Evolutionary conservation across 345 rosid species (phyloP).

Genomic region (Reutealis trisperma): DNA sequence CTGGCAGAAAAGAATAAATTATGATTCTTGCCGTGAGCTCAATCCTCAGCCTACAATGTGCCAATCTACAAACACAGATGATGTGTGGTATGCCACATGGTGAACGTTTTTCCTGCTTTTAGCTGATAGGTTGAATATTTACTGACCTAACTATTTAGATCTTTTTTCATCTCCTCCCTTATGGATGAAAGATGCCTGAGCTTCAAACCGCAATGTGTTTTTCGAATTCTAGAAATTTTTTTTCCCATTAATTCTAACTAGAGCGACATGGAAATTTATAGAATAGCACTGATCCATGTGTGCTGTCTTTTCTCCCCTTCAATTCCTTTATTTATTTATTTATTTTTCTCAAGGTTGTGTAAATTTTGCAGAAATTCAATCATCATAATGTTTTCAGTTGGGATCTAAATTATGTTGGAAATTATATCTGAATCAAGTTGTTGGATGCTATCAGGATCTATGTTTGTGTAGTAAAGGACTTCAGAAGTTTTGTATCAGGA

Average conservation of each 20-base stretch:
- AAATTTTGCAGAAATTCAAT: too few relatives aligned
- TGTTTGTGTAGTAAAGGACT: background rate
- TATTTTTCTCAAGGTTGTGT: too few relatives aligned
- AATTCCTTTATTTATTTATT: background rate
- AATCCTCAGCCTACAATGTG: constrained; percentile 24
- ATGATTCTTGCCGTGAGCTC: constrained; percentile 21
- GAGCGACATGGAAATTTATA: background rate
- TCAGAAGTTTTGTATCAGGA: background rate
- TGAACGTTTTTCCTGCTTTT: background rate
- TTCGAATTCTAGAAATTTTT: background rate
- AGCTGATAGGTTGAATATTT: constrained; percentile 2
- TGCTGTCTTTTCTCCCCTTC: background rate
- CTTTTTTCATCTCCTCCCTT: background rate
- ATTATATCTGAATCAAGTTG: background rate
- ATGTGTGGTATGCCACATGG: constrained; percentile 23
- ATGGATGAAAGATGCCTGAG: background rate
- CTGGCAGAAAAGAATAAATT: constrained; percentile 33
- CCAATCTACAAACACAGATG: constrained; percentile 30
- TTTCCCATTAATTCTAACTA: background rate
- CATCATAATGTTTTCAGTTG: too few relatives aligned
- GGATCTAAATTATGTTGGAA: background rate
- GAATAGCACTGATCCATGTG: background rate
- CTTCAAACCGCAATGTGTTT: background rate
- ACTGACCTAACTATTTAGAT: background rate
- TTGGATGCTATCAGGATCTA: background rate